Evolutionary conservation across 345 rosid genomes (phyloP).

Genomic region (Physaria fendleri): DNA sequence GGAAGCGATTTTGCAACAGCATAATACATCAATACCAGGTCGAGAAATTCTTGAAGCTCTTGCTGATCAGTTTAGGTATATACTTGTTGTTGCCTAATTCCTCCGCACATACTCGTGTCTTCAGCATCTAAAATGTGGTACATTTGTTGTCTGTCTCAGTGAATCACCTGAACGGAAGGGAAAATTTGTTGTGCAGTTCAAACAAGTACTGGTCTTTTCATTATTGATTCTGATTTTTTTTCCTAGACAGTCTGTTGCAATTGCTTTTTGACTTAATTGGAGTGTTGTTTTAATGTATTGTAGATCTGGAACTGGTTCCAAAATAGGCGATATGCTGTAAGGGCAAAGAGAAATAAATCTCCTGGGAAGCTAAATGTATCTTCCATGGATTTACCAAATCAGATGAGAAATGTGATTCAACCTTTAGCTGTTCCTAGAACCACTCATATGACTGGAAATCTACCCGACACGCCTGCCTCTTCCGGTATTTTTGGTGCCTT

Average conservation of each 20-base stretch:
- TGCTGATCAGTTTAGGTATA: constrained; percentile 89
- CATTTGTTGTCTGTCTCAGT: constrained; percentile 38
- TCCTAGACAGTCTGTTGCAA: neutral
- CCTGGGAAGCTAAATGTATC: constrained; percentile 77
- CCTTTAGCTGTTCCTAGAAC: constrained; percentile 50
- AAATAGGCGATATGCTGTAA: constrained; percentile 86
- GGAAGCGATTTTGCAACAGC: constrained; percentile 81
- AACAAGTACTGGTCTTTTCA: constrained; percentile 54
- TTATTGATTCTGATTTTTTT: neutral
- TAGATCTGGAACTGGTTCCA: constrained; percentile 99
- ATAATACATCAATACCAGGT: constrained; percentile 67
- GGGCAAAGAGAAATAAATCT: constrained; percentile 73
- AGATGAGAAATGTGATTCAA: constrained; percentile 52
- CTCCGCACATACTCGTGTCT: neutral
- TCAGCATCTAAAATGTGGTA: constrained; percentile 8
- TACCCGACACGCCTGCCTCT: constrained; percentile 42
- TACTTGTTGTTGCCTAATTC: constrained; percentile 4
- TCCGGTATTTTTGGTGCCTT: constrained; percentile 43
- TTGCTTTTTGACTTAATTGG: constrained; percentile 1
- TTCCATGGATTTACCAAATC: constrained; percentile 52
- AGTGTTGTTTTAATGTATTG: neutral
- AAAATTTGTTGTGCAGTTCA: constrained; percentile 79
- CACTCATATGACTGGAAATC: constrained; percentile 41
- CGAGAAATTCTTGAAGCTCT: constrained; percentile 68
- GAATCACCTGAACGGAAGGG: constrained; percentile 78